These are phyloP conservation scores for Colletotrichum higginsianum DNA, from an alignment of 2,329 filamentous ascomycete genomes.

Conservation along the genomic window DNA sequence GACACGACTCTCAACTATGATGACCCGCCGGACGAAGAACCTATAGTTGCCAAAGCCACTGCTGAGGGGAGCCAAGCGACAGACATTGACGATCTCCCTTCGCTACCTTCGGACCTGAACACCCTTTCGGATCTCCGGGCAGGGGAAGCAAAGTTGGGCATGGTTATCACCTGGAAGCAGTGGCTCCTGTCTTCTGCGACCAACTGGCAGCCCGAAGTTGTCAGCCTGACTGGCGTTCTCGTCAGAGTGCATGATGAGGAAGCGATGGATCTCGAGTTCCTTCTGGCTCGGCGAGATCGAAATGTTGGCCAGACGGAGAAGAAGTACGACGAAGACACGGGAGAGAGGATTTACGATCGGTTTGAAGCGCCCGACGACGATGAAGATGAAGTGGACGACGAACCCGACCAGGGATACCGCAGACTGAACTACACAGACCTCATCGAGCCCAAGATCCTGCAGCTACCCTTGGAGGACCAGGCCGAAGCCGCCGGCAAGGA, in stretches of 20 bases:
- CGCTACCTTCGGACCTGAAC: slow-evolving; percentile 70
- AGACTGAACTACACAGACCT: slow-evolving; percentile 74
- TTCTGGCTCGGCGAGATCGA: slow-evolving; percentile 79
- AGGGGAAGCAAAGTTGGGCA: slow-evolving; percentile 67
- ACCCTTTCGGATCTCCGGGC: slow-evolving; percentile 66
- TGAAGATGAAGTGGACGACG: slow-evolving; percentile 70
- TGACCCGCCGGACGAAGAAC: slow-evolving; percentile 48
- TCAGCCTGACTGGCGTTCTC: slow-evolving; percentile 76
- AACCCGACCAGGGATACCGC: slow-evolving; percentile 72
- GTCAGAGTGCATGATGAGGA: slow-evolving; percentile 68
- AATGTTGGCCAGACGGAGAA: slow-evolving; percentile 69
- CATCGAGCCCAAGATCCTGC: slow-evolving; percentile 77
- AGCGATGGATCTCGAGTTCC: slow-evolving; percentile 68
- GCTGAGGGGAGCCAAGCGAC: slow-evolving; percentile 62
- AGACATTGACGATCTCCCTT: slow-evolving; percentile 72
- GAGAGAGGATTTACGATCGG: slow-evolving; percentile 80
- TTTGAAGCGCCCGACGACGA: slow-evolving; percentile 81
- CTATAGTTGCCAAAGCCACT: slow-evolving; percentile 45
- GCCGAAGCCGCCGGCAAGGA: slow-evolving; percentile 45
- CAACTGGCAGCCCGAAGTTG: slow-evolving; percentile 76
- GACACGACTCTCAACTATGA: slow-evolving; percentile 60
- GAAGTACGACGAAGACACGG: slow-evolving; percentile 75
- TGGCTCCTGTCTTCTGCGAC: slow-evolving; percentile 73
- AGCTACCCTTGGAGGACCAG: slow-evolving; percentile 50
- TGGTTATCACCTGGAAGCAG: slow-evolving; percentile 79